Evolutionary conservation across 805 yeast genomes (phyloP), one percentile per base, ranked within the genome.

Genomic region (Kurtzmaniella cleridarum): DNA sequence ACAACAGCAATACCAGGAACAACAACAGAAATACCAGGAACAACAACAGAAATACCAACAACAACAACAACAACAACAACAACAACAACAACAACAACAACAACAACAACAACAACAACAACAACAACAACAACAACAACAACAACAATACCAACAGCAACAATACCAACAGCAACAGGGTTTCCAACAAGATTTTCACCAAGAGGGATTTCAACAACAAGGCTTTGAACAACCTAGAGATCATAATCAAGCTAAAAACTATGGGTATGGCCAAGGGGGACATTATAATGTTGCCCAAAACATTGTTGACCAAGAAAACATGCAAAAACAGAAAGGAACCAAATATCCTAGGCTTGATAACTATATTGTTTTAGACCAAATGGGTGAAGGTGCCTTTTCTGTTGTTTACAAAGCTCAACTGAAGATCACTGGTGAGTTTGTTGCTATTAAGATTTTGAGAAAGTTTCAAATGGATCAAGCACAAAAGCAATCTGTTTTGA

Each of bases 301-400:
- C 16, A 56, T 64, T 27, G 71, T 64, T 12, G 66, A 62, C 41
- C 62, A 64, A 46, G 69, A 63, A 43, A 50, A 51, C 6, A 10
- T 50, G 27, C 56, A 57, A 41, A 47, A 40, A 26, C 53, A 43
- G 39, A 48, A 47, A 27, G 38, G 44, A n/a, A 41, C 44, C 15
- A 51, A 54, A 38, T 68, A 62, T 32, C 71, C 73, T 3, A 55
- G 56, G 36, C 54, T 69, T 39, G 64, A 68, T 13, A 55, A 64
- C 41, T 77, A 76, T 53, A 54, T 64, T 34, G 58, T 77, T 23
- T 41, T 64, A 38, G 74, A 70, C 17, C 69, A 71, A 35, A 73
- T 85, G 45, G 95, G 95, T 7, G 93, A 85, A 57, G 95, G 95
- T 18, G 90, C 95, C 0, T 85, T 85, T 48, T 82, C 90, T 3